phyloP scores from a whole-genome alignment of 1,139 yeast species.

The Zygoascus hellenicus region DNA sequence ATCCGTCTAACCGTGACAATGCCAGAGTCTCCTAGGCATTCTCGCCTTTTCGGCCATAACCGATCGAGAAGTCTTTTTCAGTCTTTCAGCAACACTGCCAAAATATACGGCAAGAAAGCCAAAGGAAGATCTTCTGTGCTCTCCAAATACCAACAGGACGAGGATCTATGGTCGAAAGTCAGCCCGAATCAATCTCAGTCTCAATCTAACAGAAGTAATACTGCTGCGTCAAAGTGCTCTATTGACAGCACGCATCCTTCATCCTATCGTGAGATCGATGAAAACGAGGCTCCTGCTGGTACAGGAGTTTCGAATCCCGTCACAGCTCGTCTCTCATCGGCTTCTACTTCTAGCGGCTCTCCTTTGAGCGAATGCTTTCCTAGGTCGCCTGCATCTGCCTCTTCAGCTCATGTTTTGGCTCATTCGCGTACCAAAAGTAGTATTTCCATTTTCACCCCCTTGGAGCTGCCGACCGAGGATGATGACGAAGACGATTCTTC shows the following conservation, averaged over 20 bases:
- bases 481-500: not conserved
- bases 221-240: too few relatives aligned
- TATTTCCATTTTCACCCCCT: not conserved
- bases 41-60: conserved; percentile 1
- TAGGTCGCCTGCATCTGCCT: not conserved
- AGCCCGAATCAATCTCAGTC: too few relatives aligned
- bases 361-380: conserved; percentile 4
- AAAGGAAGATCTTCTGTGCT: conserved; percentile 1
- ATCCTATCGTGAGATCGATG: not conserved
- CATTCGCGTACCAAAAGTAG: conserved; percentile 1
- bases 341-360: not conserved
- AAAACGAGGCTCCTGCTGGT: conserved; percentile 3
- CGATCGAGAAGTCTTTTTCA: not conserved
- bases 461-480: not conserved
- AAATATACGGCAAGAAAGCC: conserved; percentile 1
- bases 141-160: not conserved
- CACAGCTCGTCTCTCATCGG: not conserved
- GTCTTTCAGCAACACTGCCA: conserved; percentile 1
- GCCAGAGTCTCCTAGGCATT: not conserved
- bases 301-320: not conserved
- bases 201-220: too few relatives aligned
- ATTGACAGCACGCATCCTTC: too few relatives aligned
- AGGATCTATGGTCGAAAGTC: conserved; percentile 1
- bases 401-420: not conserved
- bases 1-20: not conserved